Evolutionary conservation across 2,329 filamentous ascomycete genomes (phyloP), one percentile per base, ranked within the genome.

Genomic region (Fusarium proliferatum): DNA sequence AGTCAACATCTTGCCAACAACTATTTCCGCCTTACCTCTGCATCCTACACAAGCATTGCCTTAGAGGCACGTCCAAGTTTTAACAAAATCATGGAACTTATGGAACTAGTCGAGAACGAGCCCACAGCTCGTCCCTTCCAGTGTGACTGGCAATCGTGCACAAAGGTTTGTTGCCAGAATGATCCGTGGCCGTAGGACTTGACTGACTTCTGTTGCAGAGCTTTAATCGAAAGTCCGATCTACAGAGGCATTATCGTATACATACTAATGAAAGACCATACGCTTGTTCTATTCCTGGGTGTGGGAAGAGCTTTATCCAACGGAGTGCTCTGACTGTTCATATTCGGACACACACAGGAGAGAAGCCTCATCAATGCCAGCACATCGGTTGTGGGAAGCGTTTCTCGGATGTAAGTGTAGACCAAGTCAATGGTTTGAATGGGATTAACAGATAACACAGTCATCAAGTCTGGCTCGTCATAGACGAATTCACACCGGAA

Each of bases 231-330:
- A 93, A 93, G 81, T 93, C 91, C 23, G 91, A 93, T 76, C 83
- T 93, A 68, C 90, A 92, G 78, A 87, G 91, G 78, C 91, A 93
- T 78, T 91, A 91, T 78, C 87, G 91, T 71, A 93, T 93, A 78
- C 91, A 93, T 81, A 93, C 91, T 61, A 92, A 92, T 78, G 91
- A 93, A 81, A 85, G 91, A 26, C 91, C 91, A 15, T 92, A 92
- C 79, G 85, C 86, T 36, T 93, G 91, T 81, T 84, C 84, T 62
- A 88, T 85, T 13, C 85, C 85, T 13, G 88, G 87, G 10, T 93
- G 91, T 78, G 89, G 89, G 49, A 93, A 93, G 83, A 90, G 89
- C 80, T 93, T 93, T 80, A 93, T 93, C 72, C 91, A 93, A 77
- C 85, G 90, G 69, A 93, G 91, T 80, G 91, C 91, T 43, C 81